phyloP scores from a whole-genome alignment of 768 basidiomycete species.

The Tricholomella constricta region DNA sequence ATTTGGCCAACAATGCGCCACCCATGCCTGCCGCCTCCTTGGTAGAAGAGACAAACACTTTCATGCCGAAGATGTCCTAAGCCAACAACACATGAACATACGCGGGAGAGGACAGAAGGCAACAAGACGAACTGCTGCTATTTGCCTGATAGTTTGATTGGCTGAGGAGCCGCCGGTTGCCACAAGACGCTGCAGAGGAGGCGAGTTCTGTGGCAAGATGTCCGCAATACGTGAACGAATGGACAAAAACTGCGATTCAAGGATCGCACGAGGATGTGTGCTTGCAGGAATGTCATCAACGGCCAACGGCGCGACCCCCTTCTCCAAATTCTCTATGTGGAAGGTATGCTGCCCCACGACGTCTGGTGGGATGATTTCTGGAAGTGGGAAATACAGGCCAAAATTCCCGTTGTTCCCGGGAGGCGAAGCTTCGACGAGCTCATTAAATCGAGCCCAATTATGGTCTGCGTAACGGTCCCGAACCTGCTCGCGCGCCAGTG shows the following conservation, averaged over 20 bases:
- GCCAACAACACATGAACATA: not conserved
- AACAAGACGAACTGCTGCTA: conserved; percentile 54
- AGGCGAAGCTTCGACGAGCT: conserved; percentile 53
- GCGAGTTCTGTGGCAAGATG: conserved; percentile 62
- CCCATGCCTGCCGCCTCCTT: conserved; percentile 75
- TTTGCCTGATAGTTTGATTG: conserved; percentile 70
- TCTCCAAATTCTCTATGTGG: conserved; percentile 29
- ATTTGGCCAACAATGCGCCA: conserved; percentile 71
- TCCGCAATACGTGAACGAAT: conserved; percentile 71
- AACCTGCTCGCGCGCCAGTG: conserved; percentile 77
- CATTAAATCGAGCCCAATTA: conserved; percentile 73
- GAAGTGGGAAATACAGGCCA: conserved; percentile 82
- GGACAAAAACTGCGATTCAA: conserved; percentile 85
- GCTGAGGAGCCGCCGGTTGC: conserved; percentile 79
- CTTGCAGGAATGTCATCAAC: conserved; percentile 42
- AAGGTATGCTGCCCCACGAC: conserved; percentile 76
- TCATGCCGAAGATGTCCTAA: conserved; percentile 74
- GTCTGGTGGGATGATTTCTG: conserved; percentile 84
- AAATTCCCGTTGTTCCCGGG: conserved; percentile 61
- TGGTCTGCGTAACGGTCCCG: conserved; percentile 62
- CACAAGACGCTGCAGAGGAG: conserved; percentile 64
- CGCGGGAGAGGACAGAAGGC: not conserved
- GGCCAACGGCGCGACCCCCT: conserved; percentile 22
- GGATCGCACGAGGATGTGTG: conserved; percentile 71
- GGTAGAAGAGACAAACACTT: conserved; percentile 66